These are phyloP conservation scores for Gardenia jasminoides DNA, from an alignment of 257 asterid species.

Conservation along the genomic window DNA sequence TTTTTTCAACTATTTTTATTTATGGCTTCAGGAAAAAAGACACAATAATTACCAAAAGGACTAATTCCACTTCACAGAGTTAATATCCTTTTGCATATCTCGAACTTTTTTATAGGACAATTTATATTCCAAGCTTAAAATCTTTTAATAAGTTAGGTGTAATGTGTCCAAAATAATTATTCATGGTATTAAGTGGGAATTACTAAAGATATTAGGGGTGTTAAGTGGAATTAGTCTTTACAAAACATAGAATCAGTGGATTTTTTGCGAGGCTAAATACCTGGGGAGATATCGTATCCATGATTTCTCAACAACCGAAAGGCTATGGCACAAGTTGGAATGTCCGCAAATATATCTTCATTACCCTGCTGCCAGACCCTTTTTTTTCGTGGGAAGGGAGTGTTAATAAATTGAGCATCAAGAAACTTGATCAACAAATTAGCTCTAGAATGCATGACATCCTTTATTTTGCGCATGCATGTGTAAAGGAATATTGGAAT, in stretches of 20 bases:
- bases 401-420: neutral
- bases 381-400: neutral
- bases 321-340: constrained; percentile 77
- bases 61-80: no score
- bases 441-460: neutral
- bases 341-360: constrained; percentile 75
- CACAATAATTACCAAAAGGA: no score
- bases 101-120: no score
- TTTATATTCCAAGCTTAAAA: no score
- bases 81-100: no score
- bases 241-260: neutral
- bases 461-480: neutral
- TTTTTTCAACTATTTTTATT: no score
- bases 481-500: neutral
- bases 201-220: no score
- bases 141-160: no score
- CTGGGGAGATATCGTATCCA: constrained; percentile 73
- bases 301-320: constrained; percentile 62
- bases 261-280: constrained; percentile 30
- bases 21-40: neutral
- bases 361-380: constrained; percentile 76
- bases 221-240: no score
- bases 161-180: no score
- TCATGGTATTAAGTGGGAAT: no score
- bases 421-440: neutral